phyloP scores from a whole-genome alignment of 2,329 filamentous ascomycete species.

The Aspergillus niger region DNA sequence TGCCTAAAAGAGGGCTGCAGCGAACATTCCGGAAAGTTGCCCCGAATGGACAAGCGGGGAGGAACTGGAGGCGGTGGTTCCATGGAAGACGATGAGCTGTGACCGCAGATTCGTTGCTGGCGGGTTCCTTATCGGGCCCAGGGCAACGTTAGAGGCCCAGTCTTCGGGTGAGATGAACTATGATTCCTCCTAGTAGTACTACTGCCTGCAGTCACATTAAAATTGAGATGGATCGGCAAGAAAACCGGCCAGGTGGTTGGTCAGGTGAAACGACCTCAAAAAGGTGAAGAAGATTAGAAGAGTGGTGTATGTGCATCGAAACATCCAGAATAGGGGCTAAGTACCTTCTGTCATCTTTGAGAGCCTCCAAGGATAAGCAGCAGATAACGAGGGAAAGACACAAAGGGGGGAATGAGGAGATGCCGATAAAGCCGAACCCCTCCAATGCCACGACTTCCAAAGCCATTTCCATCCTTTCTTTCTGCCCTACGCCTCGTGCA shows the following conservation, averaged over 20 bases:
- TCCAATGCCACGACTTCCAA: background rate
- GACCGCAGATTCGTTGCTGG: background rate
- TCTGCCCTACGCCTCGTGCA: conserved; percentile 16
- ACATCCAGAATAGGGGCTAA: background rate
- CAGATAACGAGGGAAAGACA: background rate
- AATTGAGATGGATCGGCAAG: background rate
- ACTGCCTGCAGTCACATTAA: background rate
- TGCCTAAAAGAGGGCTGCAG: conserved; percentile 12
- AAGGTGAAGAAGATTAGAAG: background rate
- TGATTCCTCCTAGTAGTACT: background rate
- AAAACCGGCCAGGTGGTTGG: background rate
- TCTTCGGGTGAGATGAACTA: too few species aligned
- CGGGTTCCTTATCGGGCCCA: background rate
- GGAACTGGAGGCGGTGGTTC: background rate
- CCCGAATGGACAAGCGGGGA: conserved; percentile 4
- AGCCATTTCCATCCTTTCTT: background rate
- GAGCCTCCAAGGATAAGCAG: background rate
- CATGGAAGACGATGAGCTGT: background rate
- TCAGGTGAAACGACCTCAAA: background rate
- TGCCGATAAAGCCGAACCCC: background rate
- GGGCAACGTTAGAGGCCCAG: background rate
- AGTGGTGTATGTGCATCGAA: background rate
- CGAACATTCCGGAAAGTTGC: conserved; percentile 15
- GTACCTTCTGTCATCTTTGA: background rate
- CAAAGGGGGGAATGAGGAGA: background rate